Evolutionary conservation across 768 basidiomycete genomes (phyloP), one percentile per base, ranked within the genome.

Genomic region (Mycena belliarum): DNA sequence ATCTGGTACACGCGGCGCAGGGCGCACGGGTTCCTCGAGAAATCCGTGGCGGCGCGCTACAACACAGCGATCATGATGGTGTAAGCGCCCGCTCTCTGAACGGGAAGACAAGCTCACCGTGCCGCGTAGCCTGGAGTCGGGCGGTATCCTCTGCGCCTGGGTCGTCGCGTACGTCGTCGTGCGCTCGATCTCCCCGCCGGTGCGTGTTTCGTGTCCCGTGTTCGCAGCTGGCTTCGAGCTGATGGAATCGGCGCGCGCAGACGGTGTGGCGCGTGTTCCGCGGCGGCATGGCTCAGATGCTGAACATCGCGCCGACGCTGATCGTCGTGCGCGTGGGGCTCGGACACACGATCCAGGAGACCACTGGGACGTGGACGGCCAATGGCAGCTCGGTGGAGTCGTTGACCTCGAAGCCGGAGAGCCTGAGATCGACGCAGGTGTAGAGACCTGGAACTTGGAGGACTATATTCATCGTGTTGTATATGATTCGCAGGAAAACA

Each of bases 231-330:
- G 14, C 29, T 32, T 14, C n/a, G n/a, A n/a, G n/a, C n/a, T n/a
- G n/a, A n/a, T n/a, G n/a, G n/a, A 32, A 7, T 32, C 29, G 6
- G 29, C 14, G 29, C 14, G 4, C 12, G 33, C 20, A 62, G 61
- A 55, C 61, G n/a, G 26, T 52, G 8, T 63, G 57, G 61, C 52
- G 61, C 1, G 40, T 58, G 16, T 63, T 63, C 61, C 61, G 61
- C 14, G 61, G 61, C 1, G 61, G 57, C 15, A 32, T 63, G 6
- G 52, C 61, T 6, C 49, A 52, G 29, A 41, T 63, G 28, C 38
- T 63, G 37, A 63, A 63, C 43, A 63, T 63, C 38, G 57, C 52
- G 38, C 62, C 62, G 38, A 59, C 58, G 15, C 16, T 59, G 32
- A 59, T 63, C 51, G 43, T 59, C 35, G 58, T 59, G 10, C 58